Conservation (phyloP, 441 rosid species). For the Euphorbia corollata region DNA sequence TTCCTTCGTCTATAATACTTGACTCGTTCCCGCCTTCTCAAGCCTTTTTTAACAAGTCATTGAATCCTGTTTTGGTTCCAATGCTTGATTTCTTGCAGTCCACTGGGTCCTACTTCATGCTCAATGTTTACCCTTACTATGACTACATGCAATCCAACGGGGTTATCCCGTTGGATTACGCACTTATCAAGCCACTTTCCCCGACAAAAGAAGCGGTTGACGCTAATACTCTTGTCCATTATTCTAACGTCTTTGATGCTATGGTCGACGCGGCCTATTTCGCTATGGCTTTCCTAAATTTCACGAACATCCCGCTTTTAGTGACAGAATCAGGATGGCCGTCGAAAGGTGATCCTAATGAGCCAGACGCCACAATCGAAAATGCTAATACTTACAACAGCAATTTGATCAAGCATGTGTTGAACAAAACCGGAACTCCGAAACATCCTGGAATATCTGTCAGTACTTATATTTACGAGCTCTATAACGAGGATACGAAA, state of each 20-base stretch:
- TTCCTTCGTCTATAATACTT: constrained; percentile 71
- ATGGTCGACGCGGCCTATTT: constrained; percentile 83
- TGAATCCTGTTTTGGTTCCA: constrained; percentile 81
- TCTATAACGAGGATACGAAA: constrained; percentile 77
- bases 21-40: constrained; percentile 98
- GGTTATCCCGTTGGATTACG: constrained; percentile 74
- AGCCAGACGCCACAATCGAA: constrained; percentile 64
- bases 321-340: constrained; percentile 96
- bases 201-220: constrained; percentile 90
- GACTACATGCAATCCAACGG: constrained; percentile 69
- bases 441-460: constrained; percentile 68
- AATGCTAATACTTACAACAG: constrained; percentile 87
- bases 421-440: constrained; percentile 84
- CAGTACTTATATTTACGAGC: constrained; percentile 80
- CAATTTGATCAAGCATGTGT: constrained; percentile 76
- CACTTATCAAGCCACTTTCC: constrained; percentile 80
- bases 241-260: constrained; percentile 87
- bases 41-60: constrained; percentile 83
- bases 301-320: constrained; percentile 64
- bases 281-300: constrained; percentile 66
- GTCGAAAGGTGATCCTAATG: constrained; percentile 66
- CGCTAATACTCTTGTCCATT: constrained; percentile 81
- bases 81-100: constrained; percentile 72
- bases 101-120: constrained; percentile 69
- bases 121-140: constrained; percentile 79